Base-by-base conservation (phyloP, 805 yeast species). In the Wickerhamiella hasegawae region DNA sequence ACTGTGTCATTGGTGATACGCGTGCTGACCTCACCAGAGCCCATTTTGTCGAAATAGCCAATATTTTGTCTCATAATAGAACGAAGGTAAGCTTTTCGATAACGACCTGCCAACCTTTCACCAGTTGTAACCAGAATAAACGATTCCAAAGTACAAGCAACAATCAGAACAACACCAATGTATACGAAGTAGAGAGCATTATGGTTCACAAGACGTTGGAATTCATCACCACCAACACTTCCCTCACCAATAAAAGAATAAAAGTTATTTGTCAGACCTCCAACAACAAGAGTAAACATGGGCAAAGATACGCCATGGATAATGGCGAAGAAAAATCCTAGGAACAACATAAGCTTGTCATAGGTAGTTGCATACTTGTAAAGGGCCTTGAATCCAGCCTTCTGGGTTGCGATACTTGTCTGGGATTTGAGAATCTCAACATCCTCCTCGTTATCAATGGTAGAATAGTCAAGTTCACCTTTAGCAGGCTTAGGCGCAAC, bases 1-100 rank as follows among this genome's bases (percentile, higher is more conserved):
- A 45, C 46, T n/a, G 59, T 55, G 27, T 57, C 61, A 8, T 51
- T 49, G 29, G 59, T 50, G 39, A 57, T 57, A 14, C 62, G 52
- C 15, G 58, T 50, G 22, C 60, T 56, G 32, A 57, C 56, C 33
- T 56, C 60, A 14, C 62, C 62, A 6, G 59, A 46, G 5, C 62
- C 62, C 22, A 57, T 44, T 29, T 50, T 49, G 35, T 57, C 62
- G 34, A 57, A 58, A 35, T 54, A 58, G 18, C 52, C 62, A 31
- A 57, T 47, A 31, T 57, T 57, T 36, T 57, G 62, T 16, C 56
- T 44, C 28, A 57, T 42, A 11, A 51, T 45, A 3, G 59, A 55
- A 18, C 39, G 38, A 20, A 57, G 42, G 34, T 55, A 57, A 19
- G 46, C 41, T 39, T 54, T 48, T 18, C 61, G 49, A 32, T 56